These are phyloP conservation scores for Pseudomassariella vexata DNA, from an alignment of 2,329 filamentous ascomycete genomes.

Conservation along the genomic window DNA sequence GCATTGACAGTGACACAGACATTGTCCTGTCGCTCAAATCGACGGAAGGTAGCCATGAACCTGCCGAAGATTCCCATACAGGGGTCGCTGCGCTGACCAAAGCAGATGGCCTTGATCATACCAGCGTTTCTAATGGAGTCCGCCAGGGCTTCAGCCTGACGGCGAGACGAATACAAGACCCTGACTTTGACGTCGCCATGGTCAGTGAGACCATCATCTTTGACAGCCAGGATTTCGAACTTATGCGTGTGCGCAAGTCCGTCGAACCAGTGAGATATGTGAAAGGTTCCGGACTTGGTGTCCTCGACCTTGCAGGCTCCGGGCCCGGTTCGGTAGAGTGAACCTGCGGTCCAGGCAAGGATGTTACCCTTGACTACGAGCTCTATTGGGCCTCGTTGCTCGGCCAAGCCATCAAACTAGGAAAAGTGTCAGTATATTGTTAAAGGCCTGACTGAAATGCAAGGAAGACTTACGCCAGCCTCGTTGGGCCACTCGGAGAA, in stretches of 20 bases:
- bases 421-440: slow-evolving; percentile 6
- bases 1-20: slow-evolving; percentile 49
- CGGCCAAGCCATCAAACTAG: slow-evolving; percentile 45
- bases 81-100: slow-evolving; percentile 2
- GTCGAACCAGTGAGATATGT: slow-evolving; percentile 53
- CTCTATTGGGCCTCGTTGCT: slow-evolving; percentile 41
- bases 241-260: slow-evolving; percentile 47
- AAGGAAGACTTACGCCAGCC: slow-evolving; percentile 28
- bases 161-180: slow-evolving; percentile 49
- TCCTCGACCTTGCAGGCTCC: slow-evolving; percentile 39
- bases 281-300: slow-evolving; percentile 37
- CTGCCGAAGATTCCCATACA: slow-evolving; percentile 1
- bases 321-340: slow-evolving; percentile 49
- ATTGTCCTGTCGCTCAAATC: slow-evolving; percentile 39
- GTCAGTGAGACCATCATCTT: slow-evolving; percentile 11
- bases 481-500: slow-evolving; percentile 37
- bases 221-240: slow-evolving; percentile 42
- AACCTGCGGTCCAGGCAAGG: slow-evolving; percentile 46
- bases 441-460: background rate
- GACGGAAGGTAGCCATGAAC: slow-evolving; percentile 1
- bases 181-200: slow-evolving; percentile 17
- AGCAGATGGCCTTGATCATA: background rate
- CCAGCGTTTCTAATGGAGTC: background rate
- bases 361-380: slow-evolving; percentile 44
- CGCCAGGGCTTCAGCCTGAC: slow-evolving; percentile 37